Evolutionary conservation across 2,329 filamentous ascomycete genomes (phyloP), one percentile per base, ranked within the genome.

Genomic region (Aspergillaceae sp.): DNA sequence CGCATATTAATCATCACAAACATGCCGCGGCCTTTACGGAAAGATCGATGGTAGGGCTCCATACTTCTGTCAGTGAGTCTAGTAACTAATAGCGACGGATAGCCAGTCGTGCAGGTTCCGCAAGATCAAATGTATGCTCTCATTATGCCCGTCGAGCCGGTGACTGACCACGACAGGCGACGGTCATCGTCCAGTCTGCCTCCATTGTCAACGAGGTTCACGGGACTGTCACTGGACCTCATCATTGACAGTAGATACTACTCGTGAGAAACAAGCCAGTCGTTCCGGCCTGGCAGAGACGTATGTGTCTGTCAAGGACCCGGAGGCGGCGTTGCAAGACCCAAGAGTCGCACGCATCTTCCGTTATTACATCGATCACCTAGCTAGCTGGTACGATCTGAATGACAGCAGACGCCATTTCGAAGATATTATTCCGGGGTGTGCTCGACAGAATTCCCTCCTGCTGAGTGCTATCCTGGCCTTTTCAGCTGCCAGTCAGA

Each of bases 301-400:
- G 9, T 52, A 45, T 19, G n/a, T 44, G n/a, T 47, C 51, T 5
- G 50, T 46, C 2, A 11, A 44, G 6, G 29, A 44, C 8, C 51
- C 51, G 8, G 36, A 44, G 32, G 8, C 29, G 8, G 51, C 52
- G 0, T 46, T 56, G 1, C 29, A 45, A 7, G 4, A 52, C n/a
- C 27, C 41, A 1, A 26, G 37, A 5, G 42, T 55, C 7, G 47
- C 45, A 28, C 40, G 38, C 10, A 45, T 70, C 9, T 73, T 73
- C 40, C 59, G 65, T 37, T 62, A 66, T 45, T 74, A 75, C 51
- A 63, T 53, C 6, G 38, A 47, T 3, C 30, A 45, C 36, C 55
- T 74, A 11, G 70, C 73, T 1, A 55, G 59, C 2, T 75, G 73
- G 73, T 75, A 74, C 51, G 72, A 76, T 43, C 62, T 76, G 5